Percentiles rank a stretch among this genome's conserved stretches.
Conservation (phyloP, 192 early-diverging fungal species). For the Backusella westeae region DNA sequence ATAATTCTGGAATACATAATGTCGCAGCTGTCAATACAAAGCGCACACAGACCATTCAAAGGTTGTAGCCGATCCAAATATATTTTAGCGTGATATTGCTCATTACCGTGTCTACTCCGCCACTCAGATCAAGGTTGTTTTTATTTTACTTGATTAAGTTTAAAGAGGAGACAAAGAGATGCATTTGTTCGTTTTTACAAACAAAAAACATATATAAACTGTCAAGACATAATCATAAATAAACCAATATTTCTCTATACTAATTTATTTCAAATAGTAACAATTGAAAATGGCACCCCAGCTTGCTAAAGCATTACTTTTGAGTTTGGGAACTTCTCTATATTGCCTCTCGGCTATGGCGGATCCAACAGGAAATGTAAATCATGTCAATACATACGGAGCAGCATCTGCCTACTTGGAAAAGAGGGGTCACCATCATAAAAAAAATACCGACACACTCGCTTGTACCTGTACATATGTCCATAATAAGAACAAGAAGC, state of each 20-base stretch:
- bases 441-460: neutral
- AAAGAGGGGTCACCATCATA: neutral
- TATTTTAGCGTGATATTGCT: neutral
- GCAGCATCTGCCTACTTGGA: neutral
- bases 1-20: neutral
- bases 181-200: neutral
- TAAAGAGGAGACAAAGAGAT: neutral
- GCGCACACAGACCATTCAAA: neutral
- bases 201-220: neutral
- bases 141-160: neutral
- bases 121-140: neutral
- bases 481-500: neutral
- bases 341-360: neutral
- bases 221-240: neutral
- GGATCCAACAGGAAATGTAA: neutral
- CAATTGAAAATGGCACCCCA: neutral
- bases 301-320: neutral
- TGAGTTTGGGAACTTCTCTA: neutral
- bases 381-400: neutral
- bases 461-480: neutral
- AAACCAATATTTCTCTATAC: neutral
- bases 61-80: neutral
- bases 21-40: neutral
- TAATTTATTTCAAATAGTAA: neutral
- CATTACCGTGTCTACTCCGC: neutral